Percentiles rank a stretch among this genome's conserved stretches.
Conservation (phyloP, 352 stramenopile species). For the Globisporangium barbulae region DNA sequence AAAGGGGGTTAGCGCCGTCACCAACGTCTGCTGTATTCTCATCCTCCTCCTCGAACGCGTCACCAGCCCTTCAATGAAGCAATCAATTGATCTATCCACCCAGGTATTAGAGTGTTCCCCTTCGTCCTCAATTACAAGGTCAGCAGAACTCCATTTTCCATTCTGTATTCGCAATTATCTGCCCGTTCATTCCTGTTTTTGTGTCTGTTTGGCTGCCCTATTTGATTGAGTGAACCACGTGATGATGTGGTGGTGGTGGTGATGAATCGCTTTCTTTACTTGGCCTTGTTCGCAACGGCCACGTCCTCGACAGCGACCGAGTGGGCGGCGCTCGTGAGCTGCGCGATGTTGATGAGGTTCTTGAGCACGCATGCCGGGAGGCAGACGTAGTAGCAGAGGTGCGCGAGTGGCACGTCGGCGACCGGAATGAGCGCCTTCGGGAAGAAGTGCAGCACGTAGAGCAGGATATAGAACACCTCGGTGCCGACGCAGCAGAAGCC, state of each 20-base stretch:
- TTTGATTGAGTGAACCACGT: neutral
- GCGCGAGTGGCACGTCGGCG: constrained; percentile 49
- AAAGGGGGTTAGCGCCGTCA: constrained; percentile 1
- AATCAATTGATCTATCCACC: neutral
- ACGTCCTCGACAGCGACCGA: constrained; percentile 72
- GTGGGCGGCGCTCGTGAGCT: constrained; percentile 84
- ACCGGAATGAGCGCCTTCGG: constrained; percentile 56
- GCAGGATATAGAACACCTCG: constrained; percentile 90
- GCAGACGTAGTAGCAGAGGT: constrained; percentile 86
- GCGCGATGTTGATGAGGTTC: constrained; percentile 91
- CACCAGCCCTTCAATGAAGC: neutral
- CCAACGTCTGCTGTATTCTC: neutral
- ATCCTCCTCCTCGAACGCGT: neutral
- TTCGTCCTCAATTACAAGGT: neutral
- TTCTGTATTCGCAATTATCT: constrained; percentile 5
- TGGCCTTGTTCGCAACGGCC: constrained; percentile 48
- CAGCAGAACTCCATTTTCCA: constrained; percentile 1
- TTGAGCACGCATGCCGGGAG: constrained; percentile 90
- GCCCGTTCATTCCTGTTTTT: neutral
- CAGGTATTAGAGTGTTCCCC: neutral
- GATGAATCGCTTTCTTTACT: constrained; percentile 25
- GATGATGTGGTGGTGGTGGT: neutral
- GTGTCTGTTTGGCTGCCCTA: neutral
- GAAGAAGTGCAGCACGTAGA: constrained; percentile 89
- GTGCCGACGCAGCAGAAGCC: constrained; percentile 91